phyloP scores from a whole-genome alignment of 257 asterid species.

The Lantana camara region DNA sequence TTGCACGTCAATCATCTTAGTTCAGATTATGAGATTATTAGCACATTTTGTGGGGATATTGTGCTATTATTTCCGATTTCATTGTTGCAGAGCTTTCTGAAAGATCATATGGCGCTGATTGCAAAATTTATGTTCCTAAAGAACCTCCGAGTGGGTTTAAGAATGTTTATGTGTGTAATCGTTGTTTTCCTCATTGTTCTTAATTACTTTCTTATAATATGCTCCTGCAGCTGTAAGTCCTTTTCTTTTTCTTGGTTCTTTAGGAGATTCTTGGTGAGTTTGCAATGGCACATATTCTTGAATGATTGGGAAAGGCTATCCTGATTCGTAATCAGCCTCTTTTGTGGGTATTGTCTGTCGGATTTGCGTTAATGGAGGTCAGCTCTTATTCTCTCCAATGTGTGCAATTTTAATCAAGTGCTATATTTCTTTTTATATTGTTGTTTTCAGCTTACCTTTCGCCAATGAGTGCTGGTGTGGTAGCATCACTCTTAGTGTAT shows the following conservation, averaged over 20 bases:
- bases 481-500: too few relatives aligned
- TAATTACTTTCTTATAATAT: constrained; percentile 3
- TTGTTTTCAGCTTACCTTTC: constrained; percentile 83
- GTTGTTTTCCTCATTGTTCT: constrained; percentile 36
- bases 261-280: too few relatives aligned
- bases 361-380: too few relatives aligned
- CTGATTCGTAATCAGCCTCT: too few relatives aligned
- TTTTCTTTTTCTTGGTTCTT: too few relatives aligned
- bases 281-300: too few relatives aligned
- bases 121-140: constrained; percentile 87
- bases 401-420: constrained; percentile 15
- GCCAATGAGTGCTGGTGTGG: too few relatives aligned
- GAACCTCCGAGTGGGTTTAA: constrained; percentile 92
- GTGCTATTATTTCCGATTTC: background rate
- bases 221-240: constrained; percentile 29
- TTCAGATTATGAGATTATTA: constrained; percentile 6
- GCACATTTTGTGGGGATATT: constrained; percentile 9
- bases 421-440: constrained; percentile 30
- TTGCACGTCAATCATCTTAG: too few relatives aligned
- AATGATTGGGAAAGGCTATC: too few relatives aligned
- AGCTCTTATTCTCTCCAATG: too few relatives aligned
- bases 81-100: constrained; percentile 84
- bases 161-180: constrained; percentile 96
- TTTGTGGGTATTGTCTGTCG: too few relatives aligned
- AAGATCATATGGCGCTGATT: constrained; percentile 92